Evolutionary conservation across 2,329 filamentous ascomycete species (phyloP).

Genomic region (Colletotrichum brevisporum): DNA sequence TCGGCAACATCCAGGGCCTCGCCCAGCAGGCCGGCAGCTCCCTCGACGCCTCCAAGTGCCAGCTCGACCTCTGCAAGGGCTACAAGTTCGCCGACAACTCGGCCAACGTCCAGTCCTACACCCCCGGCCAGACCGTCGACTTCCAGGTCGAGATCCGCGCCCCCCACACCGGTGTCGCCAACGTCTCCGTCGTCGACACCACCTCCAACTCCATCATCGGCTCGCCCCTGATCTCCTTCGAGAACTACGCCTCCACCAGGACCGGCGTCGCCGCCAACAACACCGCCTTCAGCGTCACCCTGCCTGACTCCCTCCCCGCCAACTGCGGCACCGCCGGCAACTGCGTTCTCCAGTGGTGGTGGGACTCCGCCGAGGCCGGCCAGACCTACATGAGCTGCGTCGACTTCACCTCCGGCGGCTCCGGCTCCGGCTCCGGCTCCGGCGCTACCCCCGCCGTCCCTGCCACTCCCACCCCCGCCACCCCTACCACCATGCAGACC

Average conservation of each 20-base stretch:
- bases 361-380: constrained; percentile 68
- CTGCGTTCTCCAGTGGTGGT: constrained; percentile 73
- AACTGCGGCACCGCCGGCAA: constrained; percentile 65
- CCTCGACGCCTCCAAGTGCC: constrained; percentile 46
- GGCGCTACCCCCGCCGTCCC: constrained; percentile 12
- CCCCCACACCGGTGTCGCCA: constrained; percentile 54
- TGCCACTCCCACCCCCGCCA: constrained; percentile 11
- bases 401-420: constrained; percentile 61
- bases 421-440: constrained; percentile 25
- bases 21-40: constrained; percentile 47
- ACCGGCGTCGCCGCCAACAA: constrained; percentile 42
- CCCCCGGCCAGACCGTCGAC: constrained; percentile 52
- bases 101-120: constrained; percentile 45
- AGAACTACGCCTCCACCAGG: constrained; percentile 52
- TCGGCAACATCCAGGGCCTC: constrained; percentile 55
- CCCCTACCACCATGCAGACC: constrained; percentile 34
- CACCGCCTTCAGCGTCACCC: constrained; percentile 66
- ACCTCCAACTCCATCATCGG: constrained; percentile 63
- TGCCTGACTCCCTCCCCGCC: constrained; percentile 61
- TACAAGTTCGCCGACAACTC: constrained; percentile 50
- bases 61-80: constrained; percentile 55
- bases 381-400: constrained; percentile 77
- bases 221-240: constrained; percentile 58
- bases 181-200: constrained; percentile 65
- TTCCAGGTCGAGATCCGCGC: constrained; percentile 56